These are phyloP conservation scores for Talaromyces marneffei DNA, from an alignment of 2,329 filamentous ascomycete genomes.

Conservation along the genomic window DNA sequence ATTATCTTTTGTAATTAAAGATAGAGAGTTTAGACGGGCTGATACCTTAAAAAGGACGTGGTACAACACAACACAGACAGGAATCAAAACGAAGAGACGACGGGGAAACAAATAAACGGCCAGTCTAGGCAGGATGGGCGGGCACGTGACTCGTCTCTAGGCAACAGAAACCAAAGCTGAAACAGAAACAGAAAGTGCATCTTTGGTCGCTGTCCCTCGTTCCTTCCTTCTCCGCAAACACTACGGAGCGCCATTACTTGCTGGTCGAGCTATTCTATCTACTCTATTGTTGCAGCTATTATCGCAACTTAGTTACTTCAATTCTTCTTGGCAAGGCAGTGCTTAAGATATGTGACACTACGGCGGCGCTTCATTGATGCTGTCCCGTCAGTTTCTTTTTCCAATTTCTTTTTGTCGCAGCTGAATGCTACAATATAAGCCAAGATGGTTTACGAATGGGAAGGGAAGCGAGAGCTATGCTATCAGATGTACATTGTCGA, in stretches of 20 bases:
- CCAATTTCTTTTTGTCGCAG: neutral
- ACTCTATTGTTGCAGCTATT: neutral
- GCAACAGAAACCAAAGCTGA: neutral
- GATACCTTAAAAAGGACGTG: neutral
- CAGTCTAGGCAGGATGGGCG: neutral
- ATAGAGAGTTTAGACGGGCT: neutral
- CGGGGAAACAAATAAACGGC: neutral
- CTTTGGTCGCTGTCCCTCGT: conserved; percentile 12
- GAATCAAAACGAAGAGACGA: too few relatives aligned
- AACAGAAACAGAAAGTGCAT: conserved; percentile 7
- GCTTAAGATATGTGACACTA: neutral
- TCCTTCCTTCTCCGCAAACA: conserved; percentile 7
- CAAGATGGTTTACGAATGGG: conserved; percentile 58
- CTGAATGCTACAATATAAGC: neutral
- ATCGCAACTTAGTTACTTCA: neutral
- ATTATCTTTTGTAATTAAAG: neutral
- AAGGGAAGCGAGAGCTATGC: conserved; percentile 59
- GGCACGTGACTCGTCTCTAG: neutral
- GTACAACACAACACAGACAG: too few relatives aligned
- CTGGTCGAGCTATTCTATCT: neutral
- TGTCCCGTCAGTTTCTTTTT: conserved; percentile 20
- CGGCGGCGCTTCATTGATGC: conserved; percentile 21
- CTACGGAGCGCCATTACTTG: neutral
- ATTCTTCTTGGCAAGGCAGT: neutral
- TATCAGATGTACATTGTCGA: conserved; percentile 72